phyloP scores from a whole-genome alignment of 768 basidiomycete genomes.

The Tylopilus sp. region DNA sequence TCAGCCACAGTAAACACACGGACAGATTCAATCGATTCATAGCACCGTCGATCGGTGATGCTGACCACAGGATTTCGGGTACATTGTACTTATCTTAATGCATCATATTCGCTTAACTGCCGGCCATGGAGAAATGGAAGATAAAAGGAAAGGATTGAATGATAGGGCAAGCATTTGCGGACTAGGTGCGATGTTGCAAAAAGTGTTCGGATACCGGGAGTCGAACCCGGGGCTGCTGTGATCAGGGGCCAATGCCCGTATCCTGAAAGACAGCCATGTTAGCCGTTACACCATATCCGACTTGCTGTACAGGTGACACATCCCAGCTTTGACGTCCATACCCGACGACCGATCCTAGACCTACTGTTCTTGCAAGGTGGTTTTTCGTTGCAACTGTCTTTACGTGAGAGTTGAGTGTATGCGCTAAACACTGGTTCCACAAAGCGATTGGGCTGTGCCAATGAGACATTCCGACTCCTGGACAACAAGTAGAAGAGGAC shows the following conservation, averaged over 20 bases:
- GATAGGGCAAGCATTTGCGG: no score
- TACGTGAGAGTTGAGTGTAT: no score
- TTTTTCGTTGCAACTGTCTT: no score
- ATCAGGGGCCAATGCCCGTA: slow-evolving; percentile 5
- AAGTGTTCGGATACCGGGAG: slow-evolving; percentile 34
- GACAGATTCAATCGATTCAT: not conserved
- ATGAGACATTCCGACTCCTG: no score
- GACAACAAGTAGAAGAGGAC: no score
- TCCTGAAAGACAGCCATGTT: slow-evolving; percentile 35
- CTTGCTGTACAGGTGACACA: not conserved
- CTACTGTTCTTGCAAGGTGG: no score
- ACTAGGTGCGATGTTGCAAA: not conserved
- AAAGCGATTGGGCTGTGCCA: no score
- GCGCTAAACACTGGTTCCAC: no score
- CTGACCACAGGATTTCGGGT: not conserved
- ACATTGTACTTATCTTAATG: not conserved
- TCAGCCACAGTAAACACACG: not conserved
- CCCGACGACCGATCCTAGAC: no score
- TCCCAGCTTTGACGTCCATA: no score
- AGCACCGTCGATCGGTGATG: not conserved
- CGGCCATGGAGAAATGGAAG: no score
- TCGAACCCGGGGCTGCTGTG: slow-evolving; percentile 36
- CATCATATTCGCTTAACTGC: not conserved
- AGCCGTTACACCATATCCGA: slow-evolving; percentile 36
- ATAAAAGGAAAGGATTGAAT: no score